Evolutionary conservation across 2,329 filamentous ascomycete species (phyloP).

Genomic region (Pestalotiopsis sp.): DNA sequence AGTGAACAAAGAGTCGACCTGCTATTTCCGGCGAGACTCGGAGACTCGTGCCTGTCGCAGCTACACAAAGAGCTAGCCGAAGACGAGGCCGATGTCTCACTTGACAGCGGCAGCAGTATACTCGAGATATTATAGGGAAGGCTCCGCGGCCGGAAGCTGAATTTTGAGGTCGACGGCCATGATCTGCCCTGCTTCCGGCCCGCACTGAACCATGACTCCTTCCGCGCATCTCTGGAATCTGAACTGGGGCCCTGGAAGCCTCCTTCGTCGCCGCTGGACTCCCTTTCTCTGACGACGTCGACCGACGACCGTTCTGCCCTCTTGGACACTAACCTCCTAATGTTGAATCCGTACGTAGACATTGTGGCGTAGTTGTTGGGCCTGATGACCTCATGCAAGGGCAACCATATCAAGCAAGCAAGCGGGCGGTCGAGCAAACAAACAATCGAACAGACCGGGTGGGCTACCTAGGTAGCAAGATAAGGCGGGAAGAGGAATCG

Average conservation of each 20-base stretch:
- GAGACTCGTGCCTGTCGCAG: conserved; percentile 38
- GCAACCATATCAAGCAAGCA: conserved; percentile 26
- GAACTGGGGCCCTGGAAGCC: neutral
- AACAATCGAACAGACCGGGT: conserved; percentile 13
- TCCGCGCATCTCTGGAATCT: conserved; percentile 20
- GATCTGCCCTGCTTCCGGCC: conserved; percentile 32
- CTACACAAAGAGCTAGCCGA: conserved; percentile 51
- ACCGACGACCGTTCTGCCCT: conserved; percentile 28
- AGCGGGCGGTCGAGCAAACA: conserved; percentile 20
- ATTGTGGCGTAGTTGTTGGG: conserved; percentile 32
- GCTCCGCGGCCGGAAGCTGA: conserved; percentile 41
- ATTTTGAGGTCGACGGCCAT: conserved; percentile 38
- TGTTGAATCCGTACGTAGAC: conserved; percentile 45
- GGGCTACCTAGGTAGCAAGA: neutral
- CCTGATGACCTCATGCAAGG: conserved; percentile 23
- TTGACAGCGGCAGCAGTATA: conserved; percentile 41
- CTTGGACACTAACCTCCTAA: conserved; percentile 45
- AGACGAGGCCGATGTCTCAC: conserved; percentile 41
- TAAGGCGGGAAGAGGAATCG: neutral
- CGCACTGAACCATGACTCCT: conserved; percentile 27
- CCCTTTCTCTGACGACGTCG: conserved; percentile 22
- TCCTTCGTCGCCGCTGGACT: conserved; percentile 23
- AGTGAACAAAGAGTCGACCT: conserved; percentile 39
- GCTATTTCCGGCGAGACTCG: conserved; percentile 30
- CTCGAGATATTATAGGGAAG: conserved; percentile 39